Conservation (phyloP, 768 basidiomycete genomes). For the Xerocomus potaroensis region DNA sequence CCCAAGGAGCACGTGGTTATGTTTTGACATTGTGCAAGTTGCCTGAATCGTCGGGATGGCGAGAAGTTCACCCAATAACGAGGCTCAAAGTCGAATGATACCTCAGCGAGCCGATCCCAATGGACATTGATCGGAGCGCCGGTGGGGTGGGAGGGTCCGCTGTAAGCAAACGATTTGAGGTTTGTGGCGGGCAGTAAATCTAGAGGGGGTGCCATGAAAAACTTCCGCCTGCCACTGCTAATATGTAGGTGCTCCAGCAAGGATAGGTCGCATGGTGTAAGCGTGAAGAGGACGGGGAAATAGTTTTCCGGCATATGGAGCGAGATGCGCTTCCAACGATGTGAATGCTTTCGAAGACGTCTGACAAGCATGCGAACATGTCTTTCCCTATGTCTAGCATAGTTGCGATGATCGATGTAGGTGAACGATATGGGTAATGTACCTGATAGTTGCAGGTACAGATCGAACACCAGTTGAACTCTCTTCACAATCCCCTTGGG, state of each 20-base stretch:
- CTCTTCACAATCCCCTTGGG: slow-evolving; percentile 1
- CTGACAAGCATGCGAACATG: slow-evolving; percentile 12
- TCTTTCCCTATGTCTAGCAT: neutral
- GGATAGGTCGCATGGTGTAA: slow-evolving; percentile 12
- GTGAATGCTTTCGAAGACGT: slow-evolving; percentile 11
- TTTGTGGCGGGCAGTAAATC: slow-evolving; percentile 10
- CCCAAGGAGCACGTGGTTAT: slow-evolving; percentile 20
- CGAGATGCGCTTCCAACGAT: slow-evolving; percentile 16
- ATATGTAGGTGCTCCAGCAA: slow-evolving; percentile 13
- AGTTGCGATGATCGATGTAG: slow-evolving; percentile 17
- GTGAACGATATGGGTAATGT: slow-evolving; percentile 15
- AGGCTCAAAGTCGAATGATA: slow-evolving; percentile 11
- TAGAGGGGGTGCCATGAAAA: neutral
- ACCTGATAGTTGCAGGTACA: slow-evolving; percentile 11
- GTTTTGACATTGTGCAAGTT: slow-evolving; percentile 14
- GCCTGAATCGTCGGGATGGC: neutral
- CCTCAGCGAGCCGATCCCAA: slow-evolving; percentile 13
- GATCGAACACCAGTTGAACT: slow-evolving; percentile 3
- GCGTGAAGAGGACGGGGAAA: slow-evolving; percentile 11
- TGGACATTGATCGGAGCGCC: neutral
- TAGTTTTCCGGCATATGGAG: slow-evolving; percentile 9
- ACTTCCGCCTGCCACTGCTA: neutral
- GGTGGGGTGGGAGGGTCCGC: neutral
- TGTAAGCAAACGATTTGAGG: slow-evolving; percentile 16
- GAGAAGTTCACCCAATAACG: slow-evolving; percentile 1